These are phyloP conservation scores for Sporothrix pseudoabietina DNA, from an alignment of 2,329 filamentous ascomycete species.

Conservation along the genomic window DNA sequence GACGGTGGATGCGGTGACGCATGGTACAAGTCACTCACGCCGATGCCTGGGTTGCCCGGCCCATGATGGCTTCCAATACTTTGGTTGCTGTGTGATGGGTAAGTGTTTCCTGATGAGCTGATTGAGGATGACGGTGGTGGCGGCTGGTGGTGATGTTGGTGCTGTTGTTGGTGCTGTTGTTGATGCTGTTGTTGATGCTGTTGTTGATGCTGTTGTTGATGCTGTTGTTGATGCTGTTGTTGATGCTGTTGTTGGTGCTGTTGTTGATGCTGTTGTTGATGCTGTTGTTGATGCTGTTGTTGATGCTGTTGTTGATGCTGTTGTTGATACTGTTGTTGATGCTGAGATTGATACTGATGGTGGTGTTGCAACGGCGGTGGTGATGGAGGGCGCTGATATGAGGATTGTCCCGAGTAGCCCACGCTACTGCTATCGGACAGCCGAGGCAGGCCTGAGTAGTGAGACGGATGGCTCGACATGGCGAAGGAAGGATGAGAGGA, in stretches of 20 bases:
- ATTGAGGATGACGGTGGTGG: conserved; percentile 24
- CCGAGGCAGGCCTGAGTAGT: conserved; percentile 32
- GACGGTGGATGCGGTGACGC: conserved; percentile 21
- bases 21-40: conserved; percentile 35
- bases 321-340: not conserved
- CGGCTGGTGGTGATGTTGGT: not conserved
- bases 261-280: not conserved
- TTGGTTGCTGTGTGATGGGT: conserved; percentile 5
- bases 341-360: not conserved
- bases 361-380: not conserved
- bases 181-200: not conserved
- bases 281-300: not conserved
- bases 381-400: conserved; percentile 31
- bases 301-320: not conserved
- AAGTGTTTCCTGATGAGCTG: not conserved
- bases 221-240: not conserved
- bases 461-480: conserved; percentile 28
- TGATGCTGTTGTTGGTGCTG: not conserved
- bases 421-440: conserved; percentile 26
- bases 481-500: not conserved
- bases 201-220: not conserved
- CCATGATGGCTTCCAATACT: conserved; percentile 16
- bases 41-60: conserved; percentile 23
- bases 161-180: not conserved
- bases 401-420: conserved; percentile 34